Conservation (phyloP, 1,284 basidiomycete genomes). For the Ustilago sp. region DNA sequence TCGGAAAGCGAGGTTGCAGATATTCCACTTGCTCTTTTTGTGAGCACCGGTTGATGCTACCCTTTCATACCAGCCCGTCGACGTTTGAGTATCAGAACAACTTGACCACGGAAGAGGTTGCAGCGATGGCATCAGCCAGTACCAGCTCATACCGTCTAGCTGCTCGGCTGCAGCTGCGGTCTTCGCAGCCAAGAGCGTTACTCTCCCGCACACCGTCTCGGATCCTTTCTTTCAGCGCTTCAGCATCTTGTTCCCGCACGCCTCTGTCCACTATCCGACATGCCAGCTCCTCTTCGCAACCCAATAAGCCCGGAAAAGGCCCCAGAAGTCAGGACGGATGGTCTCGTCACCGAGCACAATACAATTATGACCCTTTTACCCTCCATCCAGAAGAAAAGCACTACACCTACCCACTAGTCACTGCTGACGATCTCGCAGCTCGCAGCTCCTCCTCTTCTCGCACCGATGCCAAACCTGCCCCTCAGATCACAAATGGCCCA, state of each 20-base stretch:
- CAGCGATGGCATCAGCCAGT: constrained; percentile 3
- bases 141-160: constrained; percentile 5
- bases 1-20: not conserved
- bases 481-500: constrained; percentile 9
- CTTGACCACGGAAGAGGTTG: not conserved
- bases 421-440: constrained; percentile 42
- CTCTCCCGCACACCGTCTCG: not conserved
- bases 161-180: not conserved
- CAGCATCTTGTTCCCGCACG: not conserved
- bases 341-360: constrained; percentile 62
- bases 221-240: not conserved
- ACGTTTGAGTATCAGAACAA: not conserved
- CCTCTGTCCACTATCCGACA: not conserved
- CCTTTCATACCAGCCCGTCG: not conserved
- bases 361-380: constrained; percentile 67
- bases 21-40: constrained; percentile 2
- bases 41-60: not conserved
- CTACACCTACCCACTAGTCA: constrained; percentile 58
- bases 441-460: not conserved
- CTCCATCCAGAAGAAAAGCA: constrained; percentile 58
- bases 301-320: not conserved
- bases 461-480: not conserved
- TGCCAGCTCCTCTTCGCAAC: constrained; percentile 6
- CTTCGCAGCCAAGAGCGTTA: not conserved
- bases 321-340: constrained; percentile 20